Conservation (phyloP, 2,329 filamentous ascomycete genomes). For the Pseudonectria buxi region DNA sequence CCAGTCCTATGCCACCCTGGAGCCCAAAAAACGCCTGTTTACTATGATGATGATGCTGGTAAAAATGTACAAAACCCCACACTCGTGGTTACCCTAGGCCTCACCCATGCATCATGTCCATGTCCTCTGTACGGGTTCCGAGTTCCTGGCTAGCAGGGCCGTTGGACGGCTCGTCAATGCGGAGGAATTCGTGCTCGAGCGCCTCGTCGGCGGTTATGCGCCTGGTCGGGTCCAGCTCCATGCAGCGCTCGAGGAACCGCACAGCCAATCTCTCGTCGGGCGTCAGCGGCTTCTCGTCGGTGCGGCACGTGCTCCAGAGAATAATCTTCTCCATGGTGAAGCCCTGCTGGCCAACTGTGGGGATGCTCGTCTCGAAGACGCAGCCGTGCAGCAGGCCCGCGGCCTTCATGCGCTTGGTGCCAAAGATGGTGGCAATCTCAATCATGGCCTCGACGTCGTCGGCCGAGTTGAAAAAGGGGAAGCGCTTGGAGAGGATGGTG, state of each 20-base stretch:
- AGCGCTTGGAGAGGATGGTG: slow-evolving; percentile 86
- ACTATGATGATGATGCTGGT: background rate
- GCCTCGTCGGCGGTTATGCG: slow-evolving; percentile 72
- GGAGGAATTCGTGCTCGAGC: slow-evolving; percentile 64
- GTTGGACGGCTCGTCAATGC: slow-evolving; percentile 16
- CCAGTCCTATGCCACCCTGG: no score
- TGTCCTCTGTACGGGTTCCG: slow-evolving; percentile 45
- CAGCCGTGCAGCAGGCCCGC: slow-evolving; percentile 81
- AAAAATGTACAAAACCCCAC: background rate
- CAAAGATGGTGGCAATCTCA: slow-evolving; percentile 94
- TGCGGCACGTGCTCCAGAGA: slow-evolving; percentile 84
- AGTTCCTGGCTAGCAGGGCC: slow-evolving; percentile 19
- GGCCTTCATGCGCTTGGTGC: slow-evolving; percentile 72
- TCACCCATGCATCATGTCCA: slow-evolving; percentile 40
- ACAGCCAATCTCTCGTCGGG: slow-evolving; percentile 67
- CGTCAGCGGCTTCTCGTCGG: slow-evolving; percentile 50
- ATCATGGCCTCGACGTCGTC: slow-evolving; percentile 97
- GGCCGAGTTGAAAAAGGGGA: slow-evolving; percentile 98
- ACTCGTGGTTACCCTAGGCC: background rate
- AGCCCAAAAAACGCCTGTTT: background rate
- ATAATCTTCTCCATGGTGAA: slow-evolving; percentile 91
- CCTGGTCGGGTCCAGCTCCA: slow-evolving; percentile 69
- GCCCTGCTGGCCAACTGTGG: slow-evolving; percentile 77
- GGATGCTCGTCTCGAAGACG: slow-evolving; percentile 87
- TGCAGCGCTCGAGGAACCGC: slow-evolving; percentile 62